These are phyloP conservation scores for Musa itinerans DNA, from an alignment of 176 grass and related monocot genomes.

Conservation along the genomic window DNA sequence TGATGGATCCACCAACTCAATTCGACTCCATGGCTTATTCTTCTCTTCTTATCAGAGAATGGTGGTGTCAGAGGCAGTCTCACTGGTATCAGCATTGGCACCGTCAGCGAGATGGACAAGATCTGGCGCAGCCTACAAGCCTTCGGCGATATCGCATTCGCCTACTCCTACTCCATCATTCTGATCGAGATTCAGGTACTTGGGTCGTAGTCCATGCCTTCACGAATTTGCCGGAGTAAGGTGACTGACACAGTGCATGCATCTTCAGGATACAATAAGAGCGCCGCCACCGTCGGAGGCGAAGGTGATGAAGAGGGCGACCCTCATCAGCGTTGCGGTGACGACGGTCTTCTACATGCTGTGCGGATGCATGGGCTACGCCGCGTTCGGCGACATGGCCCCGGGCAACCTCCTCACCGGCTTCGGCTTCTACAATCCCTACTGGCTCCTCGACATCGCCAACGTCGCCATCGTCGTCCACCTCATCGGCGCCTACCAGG, in stretches of 20 bases:
- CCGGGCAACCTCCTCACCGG: slow-evolving; percentile 44
- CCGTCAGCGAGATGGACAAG: slow-evolving; percentile 11
- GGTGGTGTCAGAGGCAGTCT: neutral
- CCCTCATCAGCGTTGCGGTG: slow-evolving; percentile 31
- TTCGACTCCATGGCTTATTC: neutral
- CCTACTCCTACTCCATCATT: slow-evolving; percentile 22
- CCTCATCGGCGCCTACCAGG: slow-evolving; percentile 49
- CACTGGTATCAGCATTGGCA: slow-evolving; percentile 14
- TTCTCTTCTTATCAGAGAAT: neutral
- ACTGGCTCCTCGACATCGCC: slow-evolving; percentile 46
- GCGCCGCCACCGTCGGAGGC: slow-evolving; percentile 36
- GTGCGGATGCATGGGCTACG: slow-evolving; percentile 48
- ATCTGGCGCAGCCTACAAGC: slow-evolving; percentile 16
- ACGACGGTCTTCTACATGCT: slow-evolving; percentile 49
- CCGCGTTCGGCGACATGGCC: slow-evolving; percentile 37
- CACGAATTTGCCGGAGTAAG: no score
- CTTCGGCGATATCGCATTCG: slow-evolving; percentile 13
- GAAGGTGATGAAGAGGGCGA: slow-evolving; percentile 46
- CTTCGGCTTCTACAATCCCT: slow-evolving; percentile 47
- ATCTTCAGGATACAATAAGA: slow-evolving; percentile 33
- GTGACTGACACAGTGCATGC: neutral
- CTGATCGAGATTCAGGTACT: slow-evolving; percentile 12
- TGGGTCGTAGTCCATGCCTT: neutral
- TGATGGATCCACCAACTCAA: no score
- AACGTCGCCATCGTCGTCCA: slow-evolving; percentile 43